Conservation (phyloP, 1,284 basidiomycete species). For the Leccinum colubrinum region DNA sequence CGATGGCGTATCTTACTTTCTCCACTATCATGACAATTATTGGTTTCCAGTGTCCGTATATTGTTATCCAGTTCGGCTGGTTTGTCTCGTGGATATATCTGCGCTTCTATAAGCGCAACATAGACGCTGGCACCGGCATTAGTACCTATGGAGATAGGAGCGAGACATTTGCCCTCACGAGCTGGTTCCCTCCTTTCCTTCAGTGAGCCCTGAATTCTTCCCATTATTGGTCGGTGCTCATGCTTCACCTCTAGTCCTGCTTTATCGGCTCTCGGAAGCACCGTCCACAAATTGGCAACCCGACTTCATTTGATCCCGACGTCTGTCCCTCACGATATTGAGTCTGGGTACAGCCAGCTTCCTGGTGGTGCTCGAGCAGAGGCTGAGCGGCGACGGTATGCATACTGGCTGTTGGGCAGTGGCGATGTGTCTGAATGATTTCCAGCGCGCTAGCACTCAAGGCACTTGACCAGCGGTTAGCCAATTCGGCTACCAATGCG, state of each 20-base stretch:
- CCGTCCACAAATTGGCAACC: constrained; percentile 68
- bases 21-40: constrained; percentile 88
- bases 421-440: constrained; percentile 7
- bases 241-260: constrained; percentile 33
- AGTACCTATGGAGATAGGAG: constrained; percentile 85
- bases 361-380: constrained; percentile 89
- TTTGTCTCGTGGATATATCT: constrained; percentile 94
- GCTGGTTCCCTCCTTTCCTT: constrained; percentile 94
- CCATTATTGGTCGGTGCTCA: constrained; percentile 45
- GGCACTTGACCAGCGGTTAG: constrained; percentile 91
- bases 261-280: constrained; percentile 67
- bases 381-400: constrained; percentile 87
- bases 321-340: constrained; percentile 56
- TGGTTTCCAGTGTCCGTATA: constrained; percentile 92
- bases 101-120: constrained; percentile 91
- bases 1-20: constrained; percentile 91
- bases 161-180: constrained; percentile 94
- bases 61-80: constrained; percentile 98
- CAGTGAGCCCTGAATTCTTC: constrained; percentile 56
- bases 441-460: constrained; percentile 88
- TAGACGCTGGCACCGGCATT: constrained; percentile 56
- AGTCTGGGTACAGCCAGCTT: constrained; percentile 73
- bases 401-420: constrained; percentile 1
- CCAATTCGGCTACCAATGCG: constrained; percentile 53
- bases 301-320: constrained; percentile 80